Base-by-base conservation (phyloP, 2,329 filamentous ascomycete species). In the Calonectria montana region DNA sequence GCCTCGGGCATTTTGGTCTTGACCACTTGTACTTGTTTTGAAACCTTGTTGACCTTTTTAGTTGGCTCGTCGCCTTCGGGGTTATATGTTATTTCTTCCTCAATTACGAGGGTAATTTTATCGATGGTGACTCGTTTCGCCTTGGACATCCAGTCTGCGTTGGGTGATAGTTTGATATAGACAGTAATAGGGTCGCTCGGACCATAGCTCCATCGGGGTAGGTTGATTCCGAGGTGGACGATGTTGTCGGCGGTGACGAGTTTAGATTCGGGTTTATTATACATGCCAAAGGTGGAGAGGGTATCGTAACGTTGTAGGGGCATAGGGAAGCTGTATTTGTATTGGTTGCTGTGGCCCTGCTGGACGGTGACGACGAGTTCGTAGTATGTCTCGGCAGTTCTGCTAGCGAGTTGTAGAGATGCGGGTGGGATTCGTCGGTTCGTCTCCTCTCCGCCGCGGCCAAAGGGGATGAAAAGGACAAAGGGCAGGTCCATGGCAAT, bases 71-170 rank as follows among this genome's bases (percentile, higher is more conserved):
- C 97, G 61, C 97, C 97, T 84, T 98, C 96, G 35, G 97, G 97
- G 76, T 99, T 98, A 85, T 94, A 99, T n/a, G 97, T 97, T 71
- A 98, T 97, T 82, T 98, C 96, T 84, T 99, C 97, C 81, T 98
- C 97, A 77, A 99, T 97, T 15, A 92, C 91, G 48, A 98, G 92
- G 1, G 95, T 98, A 77, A 99, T 97, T 80, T 97, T 97, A 80
- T 96, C 93, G 80, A 99, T 97, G 50, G 94, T 96, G 65, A 98
- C 96, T 81, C 94, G 94, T 82, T 93, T 94, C 59, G 96, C 96
- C 83, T 98, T 98, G 81, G 86, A 91, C 83, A 97, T 87, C 94
- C 94, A 98, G 82, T 98, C 95, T 35, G 93, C 92, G 78, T 98
- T 98, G 16, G 97, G 97, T 10, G 94, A 94, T 25, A 99, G 86